Evolutionary conservation across 495 filamentous ascomycete genomes (phyloP).

Genomic region (Amphirosellinia nigrospora): DNA sequence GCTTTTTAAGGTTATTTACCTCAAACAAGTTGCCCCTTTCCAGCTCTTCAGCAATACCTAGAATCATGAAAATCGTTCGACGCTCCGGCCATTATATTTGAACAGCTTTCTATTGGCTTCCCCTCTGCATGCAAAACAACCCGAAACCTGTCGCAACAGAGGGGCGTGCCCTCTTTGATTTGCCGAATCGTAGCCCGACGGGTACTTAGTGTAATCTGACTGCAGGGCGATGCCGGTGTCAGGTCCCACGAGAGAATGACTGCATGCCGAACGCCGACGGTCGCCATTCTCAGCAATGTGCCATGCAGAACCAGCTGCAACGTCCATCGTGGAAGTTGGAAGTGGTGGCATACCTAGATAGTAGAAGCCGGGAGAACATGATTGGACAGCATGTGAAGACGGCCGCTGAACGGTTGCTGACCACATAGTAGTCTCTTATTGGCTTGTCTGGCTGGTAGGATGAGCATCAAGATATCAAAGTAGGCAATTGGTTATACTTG

Average conservation of each 20-base stretch:
- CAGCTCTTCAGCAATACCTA: not conserved
- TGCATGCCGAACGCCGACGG: slow-evolving; percentile 15
- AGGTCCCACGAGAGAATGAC: not conserved
- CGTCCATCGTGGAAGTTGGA: slow-evolving; percentile 5
- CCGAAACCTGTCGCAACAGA: not conserved
- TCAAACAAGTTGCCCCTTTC: not conserved
- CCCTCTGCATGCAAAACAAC: not conserved
- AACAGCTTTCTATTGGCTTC: not conserved
- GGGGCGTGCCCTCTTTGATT: not conserved
- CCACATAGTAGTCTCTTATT: slow-evolving; percentile 1
- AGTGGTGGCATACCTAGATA: too few relatives aligned
- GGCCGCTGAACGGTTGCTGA: not conserved
- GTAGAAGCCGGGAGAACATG: not conserved
- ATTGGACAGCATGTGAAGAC: slow-evolving; percentile 22
- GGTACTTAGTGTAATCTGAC: not conserved
- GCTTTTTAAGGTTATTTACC: not conserved
- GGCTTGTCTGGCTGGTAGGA: not conserved
- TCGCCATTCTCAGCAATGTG: slow-evolving; percentile 2
- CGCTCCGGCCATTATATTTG: not conserved
- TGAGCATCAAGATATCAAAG: not conserved
- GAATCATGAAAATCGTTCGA: not conserved
- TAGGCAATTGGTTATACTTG: slow-evolving; percentile 2
- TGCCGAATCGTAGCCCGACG: not conserved
- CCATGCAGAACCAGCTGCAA: slow-evolving; percentile 19
- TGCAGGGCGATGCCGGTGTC: not conserved